Evolutionary conservation across 768 basidiomycete genomes (phyloP).

Genomic region (Mycena pura): DNA sequence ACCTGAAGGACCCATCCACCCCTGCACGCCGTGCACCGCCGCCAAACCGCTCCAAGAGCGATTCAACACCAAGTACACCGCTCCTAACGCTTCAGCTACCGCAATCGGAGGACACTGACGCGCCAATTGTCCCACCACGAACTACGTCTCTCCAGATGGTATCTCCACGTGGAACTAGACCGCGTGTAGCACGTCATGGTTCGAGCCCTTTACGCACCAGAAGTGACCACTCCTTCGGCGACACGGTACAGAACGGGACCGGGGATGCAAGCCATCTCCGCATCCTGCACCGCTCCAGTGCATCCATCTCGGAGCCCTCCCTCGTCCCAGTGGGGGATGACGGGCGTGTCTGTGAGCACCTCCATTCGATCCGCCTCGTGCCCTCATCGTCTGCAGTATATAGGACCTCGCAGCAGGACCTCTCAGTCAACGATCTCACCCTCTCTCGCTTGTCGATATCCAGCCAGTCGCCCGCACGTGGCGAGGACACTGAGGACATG

Average conservation of each 20-base stretch:
- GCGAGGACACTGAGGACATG: slow-evolving; percentile 62
- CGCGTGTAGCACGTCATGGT: slow-evolving; percentile 44
- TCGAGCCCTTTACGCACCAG: slow-evolving; percentile 53
- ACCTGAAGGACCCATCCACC: slow-evolving; percentile 70
- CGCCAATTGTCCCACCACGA: slow-evolving; percentile 53
- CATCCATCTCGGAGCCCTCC: slow-evolving; percentile 86
- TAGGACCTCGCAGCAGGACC: slow-evolving; percentile 37
- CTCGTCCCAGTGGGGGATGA: slow-evolving; percentile 64
- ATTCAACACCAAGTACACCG: slow-evolving; percentile 34
- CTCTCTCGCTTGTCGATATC: slow-evolving; percentile 54
- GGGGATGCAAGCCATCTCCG: slow-evolving; percentile 53
- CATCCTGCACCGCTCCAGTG: slow-evolving; percentile 72
- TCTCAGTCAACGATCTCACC: slow-evolving; percentile 57
- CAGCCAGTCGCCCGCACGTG: slow-evolving; percentile 45
- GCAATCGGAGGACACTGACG: slow-evolving; percentile 31
- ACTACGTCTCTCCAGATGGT: slow-evolving; percentile 55
- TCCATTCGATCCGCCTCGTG: slow-evolving; percentile 22
- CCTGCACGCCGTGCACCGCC: slow-evolving; percentile 53
- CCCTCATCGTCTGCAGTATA: slow-evolving; percentile 29
- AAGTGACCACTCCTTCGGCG: slow-evolving; percentile 41
- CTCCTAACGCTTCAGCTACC: slow-evolving; percentile 40
- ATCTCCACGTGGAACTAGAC: slow-evolving; percentile 38
- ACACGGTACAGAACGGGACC: slow-evolving; percentile 29
- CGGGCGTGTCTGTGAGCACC: slow-evolving; percentile 51
- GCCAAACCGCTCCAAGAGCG: slow-evolving; percentile 42